Evolutionary conservation across 352 stramenopile genomes (phyloP), one percentile per base, ranked within the genome.

Genomic region (Halophytophthora polymorphica): DNA sequence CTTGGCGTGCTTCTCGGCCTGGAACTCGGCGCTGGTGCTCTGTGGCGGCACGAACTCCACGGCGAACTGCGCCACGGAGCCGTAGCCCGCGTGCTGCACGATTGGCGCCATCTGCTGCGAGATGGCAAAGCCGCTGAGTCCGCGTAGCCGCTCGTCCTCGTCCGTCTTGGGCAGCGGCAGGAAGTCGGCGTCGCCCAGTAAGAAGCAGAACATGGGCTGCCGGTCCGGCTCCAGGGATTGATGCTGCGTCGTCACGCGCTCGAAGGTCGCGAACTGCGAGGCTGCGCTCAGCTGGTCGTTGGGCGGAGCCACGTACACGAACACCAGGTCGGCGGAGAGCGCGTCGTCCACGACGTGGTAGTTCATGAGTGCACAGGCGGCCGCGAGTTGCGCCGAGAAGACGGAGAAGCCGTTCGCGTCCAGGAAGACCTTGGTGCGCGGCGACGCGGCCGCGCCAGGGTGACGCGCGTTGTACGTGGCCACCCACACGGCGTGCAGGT

Each of bases 51-150:
- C 68, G 62, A 88, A 94, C 55, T 94, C 83, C 53, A 91, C 77
- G 0, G 83, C 75, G 43, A 84, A 90, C 15, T 91, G 79, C 8
- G 73, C 72, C 25, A 88, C 53, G 0, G 73, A 79, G 28, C 61
- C 49, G 56, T 86, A 90, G 19, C 61, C 43, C 2, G 66, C 76
- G 1, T 61, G 49, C 21, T 70, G 47, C 12, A 84, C 66, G 50
- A 77, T 51, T 19, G 69, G 79, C 17, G 66, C 63, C 13, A 94
- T 68, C 31, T 84, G 62, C 46, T 90, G 83, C 6, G 81, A 86
- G 48, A 92, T 86, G 19, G 81, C 83, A 55, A 94, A 90, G 45
- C 80, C 81, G 48, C 79, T 90, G 7, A 94, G 61, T 14, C 80
- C 79, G 22, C 83, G 66, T 38, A 80, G 25, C 1, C 71, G 58